Percentiles rank a stretch among this genome's conserved stretches.
Conservation (phyloP, 352 stramenopile genomes). For the Detonula confervacea region DNA sequence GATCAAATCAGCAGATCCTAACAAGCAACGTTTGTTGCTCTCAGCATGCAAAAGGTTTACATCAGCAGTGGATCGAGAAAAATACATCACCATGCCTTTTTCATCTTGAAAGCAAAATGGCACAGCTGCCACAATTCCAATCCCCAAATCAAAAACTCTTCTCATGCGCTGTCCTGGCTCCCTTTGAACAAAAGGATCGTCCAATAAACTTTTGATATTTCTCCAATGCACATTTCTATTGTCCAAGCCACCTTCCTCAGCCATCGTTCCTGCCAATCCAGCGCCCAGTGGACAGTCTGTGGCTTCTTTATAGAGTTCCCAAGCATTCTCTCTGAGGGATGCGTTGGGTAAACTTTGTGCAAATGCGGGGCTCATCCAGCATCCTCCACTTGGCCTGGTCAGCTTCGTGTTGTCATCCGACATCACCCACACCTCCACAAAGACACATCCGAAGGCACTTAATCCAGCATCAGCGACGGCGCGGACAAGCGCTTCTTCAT, state of each 20-base stretch:
- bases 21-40: conserved; percentile 42
- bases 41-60: conserved; percentile 11
- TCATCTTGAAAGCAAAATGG: conserved; percentile 24
- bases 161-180: conserved; percentile 1
- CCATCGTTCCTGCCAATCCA: not conserved
- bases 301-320: conserved; percentile 7
- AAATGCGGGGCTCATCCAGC: conserved; percentile 46
- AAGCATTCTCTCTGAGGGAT: not conserved
- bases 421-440: conserved; percentile 56
- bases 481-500: conserved; percentile 24
- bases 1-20: conserved; percentile 42
- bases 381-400: conserved; percentile 17
- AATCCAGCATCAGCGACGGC: conserved; percentile 41
- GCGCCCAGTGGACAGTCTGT: conserved; percentile 1
- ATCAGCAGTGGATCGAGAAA: conserved; percentile 21
- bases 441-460: conserved; percentile 43
- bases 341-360: not conserved
- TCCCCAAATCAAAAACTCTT: conserved; percentile 2
- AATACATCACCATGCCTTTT: conserved; percentile 51
- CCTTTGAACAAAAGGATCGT: conserved; percentile 24
- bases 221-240: conserved; percentile 12
- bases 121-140: conserved; percentile 14
- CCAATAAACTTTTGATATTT: not conserved
- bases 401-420: conserved; percentile 19
- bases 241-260: not conserved